These are phyloP conservation scores for Plasmodium relictum DNA, from an alignment of 169 alveolate species.

Conservation along the genomic window DNA sequence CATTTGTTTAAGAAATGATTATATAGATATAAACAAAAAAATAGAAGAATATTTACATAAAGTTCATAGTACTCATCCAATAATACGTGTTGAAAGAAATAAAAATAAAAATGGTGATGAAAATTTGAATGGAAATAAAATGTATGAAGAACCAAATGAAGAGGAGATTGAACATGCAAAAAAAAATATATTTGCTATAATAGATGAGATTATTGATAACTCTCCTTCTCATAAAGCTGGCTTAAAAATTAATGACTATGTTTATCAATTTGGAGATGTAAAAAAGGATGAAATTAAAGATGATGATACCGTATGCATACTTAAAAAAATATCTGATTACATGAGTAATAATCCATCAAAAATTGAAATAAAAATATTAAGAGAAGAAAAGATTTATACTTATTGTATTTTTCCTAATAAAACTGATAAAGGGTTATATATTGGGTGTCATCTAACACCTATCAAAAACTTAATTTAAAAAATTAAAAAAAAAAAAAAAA, in stretches of 20 bases:
- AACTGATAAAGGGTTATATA: slow-evolving; percentile 48
- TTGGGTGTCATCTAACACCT: slow-evolving; percentile 64
- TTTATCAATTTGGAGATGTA: slow-evolving; percentile 45
- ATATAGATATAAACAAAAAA: slow-evolving; percentile 35
- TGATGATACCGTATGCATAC: neutral
- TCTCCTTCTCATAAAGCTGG: slow-evolving; percentile 70
- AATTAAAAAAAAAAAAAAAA: neutral
- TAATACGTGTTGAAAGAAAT: slow-evolving; percentile 49
- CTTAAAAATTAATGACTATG: slow-evolving; percentile 27
- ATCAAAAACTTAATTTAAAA: slow-evolving; percentile 1
- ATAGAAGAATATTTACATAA: slow-evolving; percentile 63
- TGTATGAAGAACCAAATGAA: neutral
- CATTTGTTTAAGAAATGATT: slow-evolving; percentile 80
- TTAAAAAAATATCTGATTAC: slow-evolving; percentile 20
- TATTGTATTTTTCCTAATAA: slow-evolving; percentile 31
- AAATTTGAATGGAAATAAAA: neutral
- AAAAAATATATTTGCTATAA: slow-evolving; percentile 44
- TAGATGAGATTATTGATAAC: slow-evolving; percentile 57
- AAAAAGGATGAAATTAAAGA: slow-evolving; percentile 12
- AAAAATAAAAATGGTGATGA: neutral
- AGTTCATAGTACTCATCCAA: slow-evolving; percentile 45
- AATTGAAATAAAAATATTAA: slow-evolving; percentile 53
- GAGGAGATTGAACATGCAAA: slow-evolving; percentile 25
- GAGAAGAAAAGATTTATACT: slow-evolving; percentile 15
- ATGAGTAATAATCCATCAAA: slow-evolving; percentile 26